Evolutionary conservation across 257 asterid genomes (phyloP).

Genomic region (Solanum appendiculatum): DNA sequence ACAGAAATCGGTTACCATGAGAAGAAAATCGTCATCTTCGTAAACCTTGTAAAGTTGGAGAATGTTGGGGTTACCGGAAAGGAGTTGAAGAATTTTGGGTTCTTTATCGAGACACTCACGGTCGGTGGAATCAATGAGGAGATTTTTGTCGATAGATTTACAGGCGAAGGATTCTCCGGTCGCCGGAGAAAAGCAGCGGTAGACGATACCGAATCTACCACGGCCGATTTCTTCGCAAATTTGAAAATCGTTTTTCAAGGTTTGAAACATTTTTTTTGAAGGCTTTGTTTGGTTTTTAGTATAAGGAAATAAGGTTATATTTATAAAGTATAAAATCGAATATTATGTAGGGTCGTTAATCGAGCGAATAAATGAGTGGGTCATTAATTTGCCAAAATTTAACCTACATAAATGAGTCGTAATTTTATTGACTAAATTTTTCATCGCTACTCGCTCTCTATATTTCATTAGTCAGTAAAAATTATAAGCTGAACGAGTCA

Average conservation of each 20-base stretch:
- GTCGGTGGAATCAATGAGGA: constrained; percentile 39
- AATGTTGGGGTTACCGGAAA: constrained; percentile 34
- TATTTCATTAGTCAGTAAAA: background rate
- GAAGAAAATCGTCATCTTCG: constrained; percentile 51
- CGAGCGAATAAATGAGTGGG: background rate
- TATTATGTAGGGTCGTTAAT: background rate
- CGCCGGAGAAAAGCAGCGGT: constrained; percentile 34
- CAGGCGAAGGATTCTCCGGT: constrained; percentile 31
- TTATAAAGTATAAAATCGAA: background rate
- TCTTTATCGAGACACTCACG: constrained; percentile 51
- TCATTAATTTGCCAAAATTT: fast-evolving
- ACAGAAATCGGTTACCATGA: constrained; percentile 55
- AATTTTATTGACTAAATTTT: background rate
- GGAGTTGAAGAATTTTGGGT: constrained; percentile 42
- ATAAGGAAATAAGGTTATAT: background rate
- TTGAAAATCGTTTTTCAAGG: constrained; percentile 34
- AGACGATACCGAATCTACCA: constrained; percentile 59
- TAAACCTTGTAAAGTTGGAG: constrained; percentile 37
- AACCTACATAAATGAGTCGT: too few species aligned
- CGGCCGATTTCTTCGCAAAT: constrained; percentile 64
- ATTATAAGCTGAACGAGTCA: background rate
- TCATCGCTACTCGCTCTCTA: background rate
- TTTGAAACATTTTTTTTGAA: constrained; percentile 18
- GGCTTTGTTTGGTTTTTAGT: background rate
- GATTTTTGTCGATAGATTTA: constrained; percentile 36